Evolutionary conservation across 2,329 filamentous ascomycete species (phyloP), one percentile per base, ranked within the genome.

Genomic region (Aspergillus terreus): DNA sequence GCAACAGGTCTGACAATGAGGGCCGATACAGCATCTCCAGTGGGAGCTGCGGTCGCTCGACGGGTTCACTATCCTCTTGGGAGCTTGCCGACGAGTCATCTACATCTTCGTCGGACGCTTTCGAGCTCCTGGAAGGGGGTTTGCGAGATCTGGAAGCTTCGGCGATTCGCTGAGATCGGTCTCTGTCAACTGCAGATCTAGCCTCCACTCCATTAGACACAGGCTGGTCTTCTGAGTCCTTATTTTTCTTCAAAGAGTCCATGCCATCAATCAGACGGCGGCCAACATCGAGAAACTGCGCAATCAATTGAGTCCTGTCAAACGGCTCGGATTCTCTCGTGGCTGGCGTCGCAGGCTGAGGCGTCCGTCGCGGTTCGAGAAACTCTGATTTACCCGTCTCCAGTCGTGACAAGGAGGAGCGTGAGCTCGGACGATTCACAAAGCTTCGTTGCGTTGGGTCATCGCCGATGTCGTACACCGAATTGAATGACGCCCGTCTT

Each of bases 401-500:
- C 21, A 75, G 58, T 53, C 69, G 70, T 42, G 74, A 76, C 63
- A 75, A 62, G 2, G 73, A 76, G 17, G 71, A 72, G 25, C 73
- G 68, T 21, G 74, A 76, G 44, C 70, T 73, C 15, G 71, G 71
- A 6, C 71, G 64, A 49, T 70, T 65, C 15, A 60, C 53, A 17
- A 66, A 58, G 53, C 65, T 69, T 52, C 61, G 61, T 58, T 76
- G 76, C 12, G 79, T 78, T 53, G 75, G 76, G 52, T 83, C 79
- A 45, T 79, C 72, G 12, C 74, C 74, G 42, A 77, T 75, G 65
- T 83, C 78, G 50, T 75, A 70, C 43, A 75, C 70, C 21, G 74
- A 75, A 58, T 78, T 79, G 56, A 84, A 82, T 25, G 81, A 84
- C 12, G 78, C 79, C 47, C 80, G 73, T 57, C 81, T 69, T 53